Base-by-base conservation (phyloP, 768 basidiomycete species). In the Heimioporus sp. region DNA sequence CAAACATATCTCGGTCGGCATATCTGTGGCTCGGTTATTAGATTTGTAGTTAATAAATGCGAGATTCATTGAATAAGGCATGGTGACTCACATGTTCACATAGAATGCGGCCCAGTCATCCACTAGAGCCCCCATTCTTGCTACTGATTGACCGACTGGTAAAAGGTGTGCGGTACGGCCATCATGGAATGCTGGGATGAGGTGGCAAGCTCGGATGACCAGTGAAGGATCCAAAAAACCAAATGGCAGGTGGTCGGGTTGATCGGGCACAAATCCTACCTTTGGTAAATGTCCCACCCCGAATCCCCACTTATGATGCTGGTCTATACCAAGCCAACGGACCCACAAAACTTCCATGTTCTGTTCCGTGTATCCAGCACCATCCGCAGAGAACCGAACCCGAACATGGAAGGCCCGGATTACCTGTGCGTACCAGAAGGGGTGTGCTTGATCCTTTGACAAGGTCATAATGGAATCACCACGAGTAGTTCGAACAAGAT, bases 341-440 rank as follows among this genome's bases (percentile, higher is more conserved):
- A 69, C 58, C 59, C 63, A 69, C 2, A 69, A 35, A n/a, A 67
- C 49, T 6, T 61, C 60, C 43, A 67, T 54, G 1, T 4, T 37
- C 10, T 35, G 28, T 11, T 19, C 30, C 0, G 31, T 4, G 4
- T 2, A 17, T 12, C n/a, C 38, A 5, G 20, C 6, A 0, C 15
- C 50, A 10, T 36, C 17, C 0, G n/a, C 31, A 17, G 3, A 12
- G 7, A 44, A 36, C 0, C 4, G 31, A 1, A 58, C 38, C 15
- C 9, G 9, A 10, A 57, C 28, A 15, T 62, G 55, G 19, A 54
- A 64, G 3, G 60, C 53, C 2, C 38, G 21, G 10, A 64, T 44
- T 1, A 63, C 59, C 3, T 31, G 34, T 2, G 65, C 61, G 41
- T 67, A 67, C 55, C 63, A 64, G 50, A 56, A 67, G 0, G 54